Base-by-base conservation (phyloP, 495 filamentous ascomycete species). In the Penicillium egyptiacum region DNA sequence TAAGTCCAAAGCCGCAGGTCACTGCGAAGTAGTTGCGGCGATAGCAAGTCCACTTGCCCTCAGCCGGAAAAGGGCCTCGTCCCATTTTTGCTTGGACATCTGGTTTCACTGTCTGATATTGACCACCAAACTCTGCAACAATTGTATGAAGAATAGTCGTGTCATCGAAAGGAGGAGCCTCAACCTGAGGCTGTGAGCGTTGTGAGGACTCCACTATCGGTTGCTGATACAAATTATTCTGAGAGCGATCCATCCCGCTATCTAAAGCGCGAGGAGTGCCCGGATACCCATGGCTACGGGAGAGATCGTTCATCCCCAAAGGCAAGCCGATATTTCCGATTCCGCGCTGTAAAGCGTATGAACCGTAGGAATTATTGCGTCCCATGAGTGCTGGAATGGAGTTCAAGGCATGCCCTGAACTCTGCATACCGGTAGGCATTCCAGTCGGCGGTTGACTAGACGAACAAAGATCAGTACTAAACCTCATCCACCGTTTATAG, bases 1-100 rank as follows among this genome's bases (percentile, higher is more conserved):
- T 71, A 4, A 98, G 74, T 5, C 82, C 82, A 72, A 88, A 96
- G 1, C 86, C 89, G 71, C 92, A 96, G 26, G 86, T 82, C 46
- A 96, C 88, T 1, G 90, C 87, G 69, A 98, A 96, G 71, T 98
- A 98, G 71, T 98, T 98, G 39, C 93, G 81, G 48, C 93, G 81
- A 66, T 98, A 98, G 73, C 93, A 98, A 0, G 93, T 98, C 93
- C 93, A 98, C 57, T 94, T 90, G 14, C 83, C 79, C 54, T 96
- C 93, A 3, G 82, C 82, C 40, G 86, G 78, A 70, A 97, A 96
- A 76, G 96, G 96, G 1, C 92, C 92, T 65, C 96, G 95, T 65
- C 95, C 91, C 55, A 96, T 92, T 61, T 88, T 87, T 6, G 90
- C 91, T 50, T 87, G 80, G 59, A 98, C 90, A 25, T 91, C 88